Evolutionary conservation across 2,329 filamentous ascomycete genomes (phyloP).

Genomic region (Neopestalotiopsis clavispora): DNA sequence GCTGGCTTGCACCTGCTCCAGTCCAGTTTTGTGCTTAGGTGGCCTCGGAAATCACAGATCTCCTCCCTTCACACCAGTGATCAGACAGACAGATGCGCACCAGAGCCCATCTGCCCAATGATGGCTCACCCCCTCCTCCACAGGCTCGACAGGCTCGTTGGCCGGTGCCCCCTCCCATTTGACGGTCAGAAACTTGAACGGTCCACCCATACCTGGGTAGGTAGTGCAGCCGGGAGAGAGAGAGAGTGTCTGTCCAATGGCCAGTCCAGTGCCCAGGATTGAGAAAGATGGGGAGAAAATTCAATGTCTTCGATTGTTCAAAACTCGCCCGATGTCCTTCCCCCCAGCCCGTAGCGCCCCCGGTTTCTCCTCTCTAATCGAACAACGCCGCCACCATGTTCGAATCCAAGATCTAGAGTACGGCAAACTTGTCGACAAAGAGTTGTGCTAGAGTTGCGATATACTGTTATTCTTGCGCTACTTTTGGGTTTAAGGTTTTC

Average conservation of each 20-base stretch:
- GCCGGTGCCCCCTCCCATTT: background rate
- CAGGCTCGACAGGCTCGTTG: no score
- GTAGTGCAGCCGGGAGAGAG: background rate
- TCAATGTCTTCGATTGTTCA: conserved; percentile 28
- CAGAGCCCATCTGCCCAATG: background rate
- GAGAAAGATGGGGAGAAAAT: background rate
- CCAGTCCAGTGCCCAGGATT: background rate
- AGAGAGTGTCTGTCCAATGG: background rate
- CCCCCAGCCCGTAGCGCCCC: conserved; percentile 26
- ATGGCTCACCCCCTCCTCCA: background rate
- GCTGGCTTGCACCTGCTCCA: background rate
- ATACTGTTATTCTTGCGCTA: conserved; percentile 26
- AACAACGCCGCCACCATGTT: conserved; percentile 60
- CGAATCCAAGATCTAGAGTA: conserved; percentile 56
- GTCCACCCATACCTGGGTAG: background rate
- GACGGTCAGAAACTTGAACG: background rate
- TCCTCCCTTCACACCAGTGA: background rate
- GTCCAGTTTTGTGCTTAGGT: background rate
- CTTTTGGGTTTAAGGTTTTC: background rate
- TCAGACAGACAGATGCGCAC: background rate
- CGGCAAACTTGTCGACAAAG: conserved; percentile 52
- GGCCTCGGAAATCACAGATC: background rate
- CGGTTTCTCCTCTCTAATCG: conserved; percentile 47
- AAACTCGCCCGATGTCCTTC: conserved; percentile 39
- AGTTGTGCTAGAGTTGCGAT: conserved; percentile 48